Conservation (phyloP, 2,329 filamentous ascomycete species). For the Coniella vitis region DNA sequence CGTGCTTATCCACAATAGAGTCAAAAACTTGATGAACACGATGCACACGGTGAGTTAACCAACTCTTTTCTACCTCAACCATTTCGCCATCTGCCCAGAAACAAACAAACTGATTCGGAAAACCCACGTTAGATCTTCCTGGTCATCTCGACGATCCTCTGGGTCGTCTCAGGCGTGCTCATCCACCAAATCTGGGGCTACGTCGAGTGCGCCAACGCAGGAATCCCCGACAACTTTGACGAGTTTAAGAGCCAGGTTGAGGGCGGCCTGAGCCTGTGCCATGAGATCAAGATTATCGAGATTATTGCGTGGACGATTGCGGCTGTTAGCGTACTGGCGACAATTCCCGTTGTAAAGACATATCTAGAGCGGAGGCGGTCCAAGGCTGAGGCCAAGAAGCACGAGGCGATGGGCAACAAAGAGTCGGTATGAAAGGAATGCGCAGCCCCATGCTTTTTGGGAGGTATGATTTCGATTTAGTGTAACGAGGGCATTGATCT, state of each 20-base stretch:
- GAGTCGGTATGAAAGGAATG: not conserved
- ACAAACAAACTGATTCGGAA: not conserved
- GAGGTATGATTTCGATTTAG: too few relatives aligned
- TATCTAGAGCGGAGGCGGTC: conserved; percentile 3
- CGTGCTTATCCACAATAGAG: not conserved
- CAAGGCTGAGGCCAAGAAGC: not conserved
- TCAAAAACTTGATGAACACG: conserved; percentile 10
- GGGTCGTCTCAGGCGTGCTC: conserved; percentile 9
- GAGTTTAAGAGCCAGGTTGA: conserved; percentile 11
- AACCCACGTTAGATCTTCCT: conserved; percentile 2
- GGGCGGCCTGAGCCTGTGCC: conserved; percentile 9
- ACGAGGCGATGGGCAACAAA: not conserved
- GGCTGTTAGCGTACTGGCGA: conserved; percentile 7
- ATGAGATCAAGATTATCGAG: conserved; percentile 14
- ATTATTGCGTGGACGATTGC: conserved; percentile 10
- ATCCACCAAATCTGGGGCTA: conserved; percentile 13
- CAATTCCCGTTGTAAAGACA: conserved; percentile 10
- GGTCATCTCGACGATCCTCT: conserved; percentile 9
- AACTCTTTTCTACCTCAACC: too few relatives aligned
- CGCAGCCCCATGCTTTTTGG: too few relatives aligned
- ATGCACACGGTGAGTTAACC: conserved; percentile 1
- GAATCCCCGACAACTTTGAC: not conserved
- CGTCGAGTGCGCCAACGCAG: conserved; percentile 8
- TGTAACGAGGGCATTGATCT: too few relatives aligned
- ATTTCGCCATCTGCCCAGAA: too few relatives aligned